Conservation (phyloP, 768 basidiomycete genomes). For the Suillus alpinus region DNA sequence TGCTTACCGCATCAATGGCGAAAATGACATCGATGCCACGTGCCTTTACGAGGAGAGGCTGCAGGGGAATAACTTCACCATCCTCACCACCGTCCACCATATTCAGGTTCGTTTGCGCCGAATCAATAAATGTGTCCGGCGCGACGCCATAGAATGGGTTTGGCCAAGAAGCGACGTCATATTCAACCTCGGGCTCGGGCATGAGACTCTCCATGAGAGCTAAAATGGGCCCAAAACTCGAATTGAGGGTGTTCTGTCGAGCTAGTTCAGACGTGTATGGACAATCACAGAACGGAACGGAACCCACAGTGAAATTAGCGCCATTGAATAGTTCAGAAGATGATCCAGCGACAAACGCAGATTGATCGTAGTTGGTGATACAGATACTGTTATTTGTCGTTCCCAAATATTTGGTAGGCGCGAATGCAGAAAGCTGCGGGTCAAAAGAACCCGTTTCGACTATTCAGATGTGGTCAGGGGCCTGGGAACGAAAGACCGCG, state of each 20-base stretch:
- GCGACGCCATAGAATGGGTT: slow-evolving; percentile 39
- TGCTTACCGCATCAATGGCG: slow-evolving; percentile 43
- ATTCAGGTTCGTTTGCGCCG: slow-evolving; percentile 29
- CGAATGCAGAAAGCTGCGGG: slow-evolving; percentile 43
- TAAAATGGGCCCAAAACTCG: slow-evolving; percentile 12
- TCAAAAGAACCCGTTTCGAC: slow-evolving; percentile 43
- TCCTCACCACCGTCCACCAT: slow-evolving; percentile 43
- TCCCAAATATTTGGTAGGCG: slow-evolving; percentile 44
- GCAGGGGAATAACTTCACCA: slow-evolving; percentile 44
- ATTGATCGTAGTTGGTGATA: slow-evolving; percentile 35
- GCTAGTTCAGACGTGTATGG: not conserved
- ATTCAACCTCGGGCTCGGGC: slow-evolving; percentile 24
- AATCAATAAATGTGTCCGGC: slow-evolving; percentile 31
- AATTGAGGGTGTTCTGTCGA: slow-evolving; percentile 11
- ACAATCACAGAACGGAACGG: not conserved
- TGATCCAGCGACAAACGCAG: slow-evolving; percentile 35
- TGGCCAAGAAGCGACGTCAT: slow-evolving; percentile 32
- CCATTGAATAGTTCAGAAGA: slow-evolving; percentile 37
- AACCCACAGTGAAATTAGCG: slow-evolving; percentile 26
- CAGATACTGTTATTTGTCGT: slow-evolving; percentile 31
- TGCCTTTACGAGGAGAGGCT: slow-evolving; percentile 46
- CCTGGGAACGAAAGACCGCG: not conserved
- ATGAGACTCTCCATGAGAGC: slow-evolving; percentile 18
- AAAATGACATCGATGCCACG: slow-evolving; percentile 49
- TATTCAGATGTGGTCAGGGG: slow-evolving; percentile 8